phyloP scores from a whole-genome alignment of 768 basidiomycete species.

The Sarcodon sp. region DNA sequence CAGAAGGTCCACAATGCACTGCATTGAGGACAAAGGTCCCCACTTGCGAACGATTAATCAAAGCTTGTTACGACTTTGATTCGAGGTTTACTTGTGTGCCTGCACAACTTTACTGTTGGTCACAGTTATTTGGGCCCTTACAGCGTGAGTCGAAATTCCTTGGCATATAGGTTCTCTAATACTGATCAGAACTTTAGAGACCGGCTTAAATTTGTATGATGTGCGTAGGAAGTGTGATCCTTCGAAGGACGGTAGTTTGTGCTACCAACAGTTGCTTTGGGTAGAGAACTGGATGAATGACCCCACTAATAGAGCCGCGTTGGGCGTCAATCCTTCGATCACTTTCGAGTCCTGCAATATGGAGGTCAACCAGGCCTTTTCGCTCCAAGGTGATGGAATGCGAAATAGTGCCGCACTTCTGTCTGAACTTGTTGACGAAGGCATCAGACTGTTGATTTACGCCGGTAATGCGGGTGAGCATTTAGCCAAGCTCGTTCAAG shows the following conservation, averaged over 20 bases:
- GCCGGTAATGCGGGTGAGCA: slow-evolving; percentile 91
- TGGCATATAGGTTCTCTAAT: not conserved
- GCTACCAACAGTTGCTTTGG: slow-evolving; percentile 31
- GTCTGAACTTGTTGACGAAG: slow-evolving; percentile 70
- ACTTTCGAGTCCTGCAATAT: slow-evolving; percentile 46
- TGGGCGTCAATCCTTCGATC: slow-evolving; percentile 22
- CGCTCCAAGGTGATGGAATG: slow-evolving; percentile 74
- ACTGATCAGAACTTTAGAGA: slow-evolving; percentile 23
- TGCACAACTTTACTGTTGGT: slow-evolving; percentile 63
- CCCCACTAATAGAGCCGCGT: slow-evolving; percentile 28
- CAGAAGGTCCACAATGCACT: slow-evolving; percentile 52
- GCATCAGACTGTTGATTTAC: slow-evolving; percentile 78
- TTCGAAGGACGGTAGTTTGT: slow-evolving; percentile 19
- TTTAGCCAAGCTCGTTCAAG: slow-evolving; percentile 35
- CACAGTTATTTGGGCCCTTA: slow-evolving; percentile 47
- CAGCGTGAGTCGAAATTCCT: slow-evolving; percentile 30
- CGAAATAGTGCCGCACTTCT: slow-evolving; percentile 72
- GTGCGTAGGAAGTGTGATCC: slow-evolving; percentile 30
- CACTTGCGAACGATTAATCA: slow-evolving; percentile 61
- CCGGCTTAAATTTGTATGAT: slow-evolving; percentile 43
- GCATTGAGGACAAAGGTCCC: slow-evolving; percentile 52
- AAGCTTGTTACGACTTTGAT: slow-evolving; percentile 53
- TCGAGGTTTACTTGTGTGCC: slow-evolving; percentile 58
- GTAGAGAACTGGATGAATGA: slow-evolving; percentile 41
- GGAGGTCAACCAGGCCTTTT: slow-evolving; percentile 73